Conservation (phyloP, 192 early-diverging fungal species). For the Dispira simplex region DNA sequence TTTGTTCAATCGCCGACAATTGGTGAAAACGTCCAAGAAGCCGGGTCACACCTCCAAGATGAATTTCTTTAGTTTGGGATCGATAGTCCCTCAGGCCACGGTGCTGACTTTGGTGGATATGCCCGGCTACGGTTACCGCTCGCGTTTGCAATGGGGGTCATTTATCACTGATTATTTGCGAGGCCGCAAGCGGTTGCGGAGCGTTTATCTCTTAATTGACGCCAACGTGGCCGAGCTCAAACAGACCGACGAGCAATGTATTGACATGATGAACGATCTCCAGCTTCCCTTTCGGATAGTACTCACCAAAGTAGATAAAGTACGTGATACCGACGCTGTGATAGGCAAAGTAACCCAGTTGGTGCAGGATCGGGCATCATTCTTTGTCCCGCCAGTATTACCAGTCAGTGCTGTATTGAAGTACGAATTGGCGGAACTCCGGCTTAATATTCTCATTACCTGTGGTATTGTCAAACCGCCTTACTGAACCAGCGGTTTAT, state of each 20-base stretch:
- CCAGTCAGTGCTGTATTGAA: neutral
- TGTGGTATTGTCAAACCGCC: neutral
- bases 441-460: neutral
- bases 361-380: neutral
- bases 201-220: conserved; percentile 29
- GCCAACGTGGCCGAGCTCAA: conserved; percentile 33
- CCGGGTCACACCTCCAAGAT: conserved; percentile 15
- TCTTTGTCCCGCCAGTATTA: neutral
- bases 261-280: conserved; percentile 20
- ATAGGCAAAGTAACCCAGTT: neutral
- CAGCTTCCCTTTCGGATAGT: conserved; percentile 19
- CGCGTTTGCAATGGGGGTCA: conserved; percentile 26
- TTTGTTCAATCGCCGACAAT: conserved; percentile 16
- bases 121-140: conserved; percentile 36
- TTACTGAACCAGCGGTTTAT: neutral
- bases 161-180: conserved; percentile 27
- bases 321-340: neutral
- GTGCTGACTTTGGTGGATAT: conserved; percentile 28
- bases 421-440: conserved; percentile 4
- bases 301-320: conserved; percentile 7
- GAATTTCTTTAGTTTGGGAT: conserved; percentile 2
- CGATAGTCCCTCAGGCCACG: conserved; percentile 10
- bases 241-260: conserved; percentile 20
- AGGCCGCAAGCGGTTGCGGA: conserved; percentile 20
- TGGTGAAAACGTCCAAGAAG: conserved; percentile 28